Base-by-base conservation (phyloP, 805 yeast species). In the Ogataea methylovora region DNA sequence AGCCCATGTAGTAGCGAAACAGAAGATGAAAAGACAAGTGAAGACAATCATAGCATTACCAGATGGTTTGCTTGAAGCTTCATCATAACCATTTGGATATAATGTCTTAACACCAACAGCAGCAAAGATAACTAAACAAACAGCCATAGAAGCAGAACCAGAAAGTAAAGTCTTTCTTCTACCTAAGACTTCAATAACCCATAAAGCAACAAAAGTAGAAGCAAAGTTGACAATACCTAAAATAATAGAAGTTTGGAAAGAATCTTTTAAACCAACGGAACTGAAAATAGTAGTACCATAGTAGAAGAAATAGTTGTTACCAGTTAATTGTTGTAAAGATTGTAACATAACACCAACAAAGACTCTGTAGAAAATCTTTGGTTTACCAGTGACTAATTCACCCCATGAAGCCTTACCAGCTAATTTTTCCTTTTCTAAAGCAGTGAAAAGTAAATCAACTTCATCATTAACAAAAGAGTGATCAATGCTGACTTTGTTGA, bases 1-100 rank as follows among this genome's bases (percentile, higher is more conserved):
- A 56, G 87, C 86, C 86, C 87, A 82, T 14, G 85, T 68, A 8
- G 80, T 67, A 5, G 88, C 90, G 56, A 80, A 80, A 43, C 76
- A 75, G 27, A 80, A 76, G 43, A 83, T 82, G 54, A 77, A 83
- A 41, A 71, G 42, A 54, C 76, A 73, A 4, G 66, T 56, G 45
- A 71, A 69, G 15, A 75, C 76, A 48, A 75, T 67, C 48, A 71
- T 61, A 30, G 64, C 69, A 52, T 68, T 64, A 34, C 67, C 61
- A 8, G 70, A 65, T 15, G 67, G 61, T 32, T 66, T 54, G 37
- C 60, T 51, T 24, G 71, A 44, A 32, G 52, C 49, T 33, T 54
- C 52, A 49, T 58, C 63, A 40, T 54, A 60, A 23, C 68, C 69
- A 38, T 63, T 57, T 12, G 53, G 51, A 42, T 60, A 58, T 39